phyloP scores from a whole-genome alignment of 116 monocot genomes.

The Cymodocea nodosa region DNA sequence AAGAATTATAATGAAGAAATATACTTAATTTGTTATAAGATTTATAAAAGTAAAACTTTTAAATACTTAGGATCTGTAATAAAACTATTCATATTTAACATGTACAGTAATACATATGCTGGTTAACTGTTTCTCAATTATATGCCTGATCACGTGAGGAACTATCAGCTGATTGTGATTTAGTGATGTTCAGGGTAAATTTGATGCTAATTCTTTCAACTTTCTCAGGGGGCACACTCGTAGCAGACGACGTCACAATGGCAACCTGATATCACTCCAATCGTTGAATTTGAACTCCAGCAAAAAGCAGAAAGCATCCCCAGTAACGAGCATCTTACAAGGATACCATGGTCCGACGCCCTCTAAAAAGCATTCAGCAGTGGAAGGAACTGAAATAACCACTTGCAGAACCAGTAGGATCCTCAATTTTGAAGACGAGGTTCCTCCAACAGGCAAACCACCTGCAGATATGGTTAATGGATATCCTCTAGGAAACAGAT shows the following conservation, averaged over 20 bases:
- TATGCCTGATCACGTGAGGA: too few species aligned
- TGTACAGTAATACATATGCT: too few species aligned
- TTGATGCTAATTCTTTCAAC: neutral
- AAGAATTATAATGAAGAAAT: too few species aligned
- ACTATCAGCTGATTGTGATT: too few species aligned
- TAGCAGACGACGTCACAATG: conserved; percentile 10
- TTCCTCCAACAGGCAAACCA: conserved; percentile 12
- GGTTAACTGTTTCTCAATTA: too few species aligned
- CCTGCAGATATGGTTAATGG: conserved; percentile 23
- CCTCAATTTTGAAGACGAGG: conserved; percentile 20
- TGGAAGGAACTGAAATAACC: conserved; percentile 35
- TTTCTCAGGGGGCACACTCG: conserved; percentile 23
- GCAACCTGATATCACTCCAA: conserved; percentile 29
- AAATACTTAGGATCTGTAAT: too few species aligned
- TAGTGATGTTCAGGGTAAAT: too few species aligned
- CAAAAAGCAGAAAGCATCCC: conserved; percentile 18
- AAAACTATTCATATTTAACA: too few species aligned
- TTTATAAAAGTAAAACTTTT: too few species aligned
- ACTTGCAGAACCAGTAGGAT: conserved; percentile 14
- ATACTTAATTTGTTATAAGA: too few species aligned
- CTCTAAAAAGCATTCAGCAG: conserved; percentile 8
- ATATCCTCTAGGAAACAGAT: conserved; percentile 11
- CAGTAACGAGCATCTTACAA: conserved; percentile 66
- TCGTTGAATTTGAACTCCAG: conserved; percentile 25
- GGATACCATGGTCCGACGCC: conserved; percentile 56